Base-by-base conservation (phyloP, 179 eudicot genomes). In the Spinacia oleracea region DNA sequence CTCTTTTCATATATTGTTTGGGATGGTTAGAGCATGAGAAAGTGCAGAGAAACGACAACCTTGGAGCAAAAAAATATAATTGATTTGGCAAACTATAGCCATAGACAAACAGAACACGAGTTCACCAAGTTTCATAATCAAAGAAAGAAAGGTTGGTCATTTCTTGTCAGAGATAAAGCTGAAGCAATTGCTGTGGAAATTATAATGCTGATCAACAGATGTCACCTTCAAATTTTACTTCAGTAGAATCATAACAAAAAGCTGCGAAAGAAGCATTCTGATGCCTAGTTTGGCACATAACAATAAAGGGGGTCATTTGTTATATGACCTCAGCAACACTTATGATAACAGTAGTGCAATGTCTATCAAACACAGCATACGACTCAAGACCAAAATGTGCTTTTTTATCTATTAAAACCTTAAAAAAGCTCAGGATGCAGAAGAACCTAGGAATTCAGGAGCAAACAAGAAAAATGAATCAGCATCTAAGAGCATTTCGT, bases 401-500 rank as follows among this genome's bases (percentile, higher is more conserved):
- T n/a, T 25, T 45, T 73, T 81, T 6, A 25, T 70, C 16, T 53
- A 27, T 38, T 27, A 20, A 27, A 6, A 70, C 15, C 51, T 55
- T 23, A 20, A 70, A 69, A n/a, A 74, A 58, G 21, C 48, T 73
- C 42, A 46, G 6, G 53, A 35, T 27, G 67, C 43, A 70, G 48
- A 70, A 64, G 20, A 20, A 20, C 29, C 60, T 21, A 82, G 25
- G 34, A 43, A 11, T 38, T 43, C 65, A 35, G 23, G 6, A 35
- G 27, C 4, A 75, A 43, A 12, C 31, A 62, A 51, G 27, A 29
- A 20, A 48, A 18, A 35, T 34, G 12, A 56, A 42, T 58, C 34
- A n/a, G 67, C 62, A 70, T 46, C 23, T 77, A 68, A 80, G 67
- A 65, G 59, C 18, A 48, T 48, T 70, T 55, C 25, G 48, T 14